Evolutionary conservation across 1,284 basidiomycete genomes (phyloP).

Genomic region (Xanthoconium separans): DNA sequence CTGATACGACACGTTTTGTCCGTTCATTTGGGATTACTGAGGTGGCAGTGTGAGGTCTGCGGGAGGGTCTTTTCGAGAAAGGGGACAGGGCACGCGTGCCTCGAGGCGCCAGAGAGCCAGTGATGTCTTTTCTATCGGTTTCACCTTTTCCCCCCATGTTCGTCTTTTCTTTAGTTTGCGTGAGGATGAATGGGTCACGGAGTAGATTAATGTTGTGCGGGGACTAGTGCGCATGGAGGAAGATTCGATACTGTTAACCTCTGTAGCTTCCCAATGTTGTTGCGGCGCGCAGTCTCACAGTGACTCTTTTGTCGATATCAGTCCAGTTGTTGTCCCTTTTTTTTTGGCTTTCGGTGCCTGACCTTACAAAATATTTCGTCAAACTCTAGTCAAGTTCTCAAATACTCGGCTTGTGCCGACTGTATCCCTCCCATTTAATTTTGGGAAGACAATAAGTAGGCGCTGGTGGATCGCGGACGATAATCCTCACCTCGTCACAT

Average conservation of each 20-base stretch:
- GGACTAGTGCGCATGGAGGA: background rate
- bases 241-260: too few species aligned
- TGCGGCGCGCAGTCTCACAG: background rate
- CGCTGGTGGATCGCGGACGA: too few species aligned
- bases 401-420: background rate
- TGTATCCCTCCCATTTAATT: background rate
- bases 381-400: background rate
- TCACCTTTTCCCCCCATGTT: background rate
- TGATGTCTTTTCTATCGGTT: background rate
- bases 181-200: background rate
- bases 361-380: background rate
- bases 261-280: background rate
- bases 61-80: slow-evolving; percentile 19
- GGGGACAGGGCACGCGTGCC: slow-evolving; percentile 16
- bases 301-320: background rate
- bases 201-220: background rate
- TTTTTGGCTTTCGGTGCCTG: background rate
- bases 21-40: slow-evolving; percentile 16
- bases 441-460: too few species aligned
- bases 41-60: slow-evolving; percentile 17
- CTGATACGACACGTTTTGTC: slow-evolving; percentile 17
- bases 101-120: background rate
- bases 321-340: background rate
- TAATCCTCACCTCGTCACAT: too few species aligned
- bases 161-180: background rate